A percentile compares a stretch with the other conserved stretches of the same genome.
These are phyloP conservation scores for Yamadazyma epiphylla DNA, from an alignment of 1,139 yeast species.

Conservation along the genomic window DNA sequence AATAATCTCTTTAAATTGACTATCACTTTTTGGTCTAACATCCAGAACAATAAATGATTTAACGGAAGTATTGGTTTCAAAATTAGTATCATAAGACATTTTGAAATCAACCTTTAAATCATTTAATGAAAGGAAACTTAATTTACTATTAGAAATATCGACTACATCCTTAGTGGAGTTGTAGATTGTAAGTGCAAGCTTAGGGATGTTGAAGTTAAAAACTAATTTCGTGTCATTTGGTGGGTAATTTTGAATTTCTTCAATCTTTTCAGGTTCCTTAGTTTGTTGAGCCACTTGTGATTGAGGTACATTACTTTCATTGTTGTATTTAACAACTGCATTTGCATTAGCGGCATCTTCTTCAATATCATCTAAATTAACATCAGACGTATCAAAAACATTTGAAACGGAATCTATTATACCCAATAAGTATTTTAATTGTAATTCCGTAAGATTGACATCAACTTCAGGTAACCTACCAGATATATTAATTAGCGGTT, in stretches of 20 bases:
- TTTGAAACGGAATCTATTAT: conserved; percentile 56
- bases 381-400: conserved; percentile 40
- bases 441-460: conserved; percentile 72
- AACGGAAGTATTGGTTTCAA: conserved; percentile 58
- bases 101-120: conserved; percentile 49
- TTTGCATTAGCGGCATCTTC: conserved; percentile 61
- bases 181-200: conserved; percentile 61
- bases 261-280: background rate
- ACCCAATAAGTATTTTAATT: conserved; percentile 56
- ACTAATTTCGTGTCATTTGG: conserved; percentile 29
- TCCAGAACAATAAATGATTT: conserved; percentile 79
- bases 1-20: conserved; percentile 74
- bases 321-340: conserved; percentile 35
- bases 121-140: conserved; percentile 65
- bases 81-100: conserved; percentile 53
- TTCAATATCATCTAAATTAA: conserved; percentile 49
- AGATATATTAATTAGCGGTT: conserved; percentile 51
- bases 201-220: conserved; percentile 56
- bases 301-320: conserved; percentile 5
- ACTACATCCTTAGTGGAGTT: conserved; percentile 46
- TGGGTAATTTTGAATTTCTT: background rate
- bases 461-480: conserved; percentile 69
- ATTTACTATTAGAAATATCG: conserved; percentile 37
- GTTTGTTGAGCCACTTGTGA: conserved; percentile 3
- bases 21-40: conserved; percentile 56